A percentile compares a stretch with the other conserved stretches of the same genome.
Conservation (phyloP, 495 filamentous ascomycete genomes). For the Neurospora tetraspora region DNA sequence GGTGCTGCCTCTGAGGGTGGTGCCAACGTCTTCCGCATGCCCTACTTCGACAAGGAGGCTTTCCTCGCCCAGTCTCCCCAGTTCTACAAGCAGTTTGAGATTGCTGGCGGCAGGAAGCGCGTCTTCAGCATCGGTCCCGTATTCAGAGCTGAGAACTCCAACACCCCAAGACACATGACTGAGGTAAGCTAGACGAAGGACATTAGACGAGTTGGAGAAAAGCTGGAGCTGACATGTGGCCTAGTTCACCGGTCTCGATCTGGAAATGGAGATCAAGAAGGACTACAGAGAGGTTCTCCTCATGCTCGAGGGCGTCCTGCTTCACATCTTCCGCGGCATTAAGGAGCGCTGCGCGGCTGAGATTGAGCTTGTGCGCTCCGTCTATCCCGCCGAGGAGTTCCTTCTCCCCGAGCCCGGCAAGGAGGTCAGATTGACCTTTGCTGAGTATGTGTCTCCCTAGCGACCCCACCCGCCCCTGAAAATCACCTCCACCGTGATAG, state of each 20-base stretch:
- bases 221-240: neutral
- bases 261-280: conserved; percentile 89
- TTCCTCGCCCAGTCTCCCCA: conserved; percentile 73
- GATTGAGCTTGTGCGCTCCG: conserved; percentile 56
- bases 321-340: conserved; percentile 77
- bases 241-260: conserved; percentile 83
- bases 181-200: conserved; percentile 36
- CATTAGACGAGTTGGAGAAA: neutral
- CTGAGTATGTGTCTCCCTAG: conserved; percentile 36
- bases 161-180: conserved; percentile 92
- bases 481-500: neutral
- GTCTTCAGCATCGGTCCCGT: conserved; percentile 89
- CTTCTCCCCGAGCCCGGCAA: conserved; percentile 52
- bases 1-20: conserved; percentile 89
- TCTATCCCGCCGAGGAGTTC: conserved; percentile 49
- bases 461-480: neutral
- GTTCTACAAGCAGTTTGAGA: conserved; percentile 93
- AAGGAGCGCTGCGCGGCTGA: conserved; percentile 56
- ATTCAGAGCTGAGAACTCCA: conserved; percentile 94
- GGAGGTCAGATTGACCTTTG: conserved; percentile 65
- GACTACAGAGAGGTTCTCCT: conserved; percentile 81
- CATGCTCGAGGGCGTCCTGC: conserved; percentile 73
- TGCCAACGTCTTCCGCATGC: conserved; percentile 82
- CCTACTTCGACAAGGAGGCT: conserved; percentile 79
- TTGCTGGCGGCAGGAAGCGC: conserved; percentile 80